phyloP scores from a whole-genome alignment of 2,329 filamentous ascomycete species.

The Westerdykella aurantiaca region DNA sequence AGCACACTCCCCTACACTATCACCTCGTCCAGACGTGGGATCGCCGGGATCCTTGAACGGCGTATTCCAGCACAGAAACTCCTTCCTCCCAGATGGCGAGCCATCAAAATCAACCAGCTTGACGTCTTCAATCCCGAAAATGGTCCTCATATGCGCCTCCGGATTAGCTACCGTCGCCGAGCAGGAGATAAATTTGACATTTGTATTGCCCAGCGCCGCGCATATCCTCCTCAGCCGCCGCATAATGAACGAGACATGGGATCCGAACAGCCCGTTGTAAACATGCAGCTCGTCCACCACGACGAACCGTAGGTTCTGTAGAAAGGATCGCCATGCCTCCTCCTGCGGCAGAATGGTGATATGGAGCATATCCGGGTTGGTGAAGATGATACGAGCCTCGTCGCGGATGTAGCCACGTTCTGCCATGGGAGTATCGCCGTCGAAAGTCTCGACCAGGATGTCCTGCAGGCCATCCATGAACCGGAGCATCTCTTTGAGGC shows the following conservation, averaged over 20 bases:
- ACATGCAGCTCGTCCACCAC: conserved; percentile 85
- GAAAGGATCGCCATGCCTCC: conserved; percentile 76
- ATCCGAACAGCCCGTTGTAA: conserved; percentile 91
- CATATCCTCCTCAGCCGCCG: conserved; percentile 80
- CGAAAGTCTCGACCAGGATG: conserved; percentile 82
- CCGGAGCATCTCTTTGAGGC: conserved; percentile 73
- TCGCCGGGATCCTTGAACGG: conserved; percentile 87
- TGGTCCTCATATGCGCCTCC: conserved; percentile 80
- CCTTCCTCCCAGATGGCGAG: conserved; percentile 84
- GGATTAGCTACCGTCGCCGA: conserved; percentile 96
- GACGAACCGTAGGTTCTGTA: conserved; percentile 86
- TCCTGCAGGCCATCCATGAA: conserved; percentile 75
- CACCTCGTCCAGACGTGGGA: conserved; percentile 77
- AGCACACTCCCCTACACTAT: conserved; percentile 78
- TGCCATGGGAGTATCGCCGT: conserved; percentile 84
- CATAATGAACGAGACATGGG: conserved; percentile 94
- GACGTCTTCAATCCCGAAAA: conserved; percentile 85
- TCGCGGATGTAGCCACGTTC: conserved; percentile 77
- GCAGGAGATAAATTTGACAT: conserved; percentile 87
- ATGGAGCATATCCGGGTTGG: conserved; percentile 97
- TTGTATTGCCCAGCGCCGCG: conserved; percentile 78
- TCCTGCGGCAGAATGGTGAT: conserved; percentile 91
- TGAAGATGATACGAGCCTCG: conserved; percentile 88
- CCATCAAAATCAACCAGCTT: conserved; percentile 84
- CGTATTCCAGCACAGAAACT: conserved; percentile 97